phyloP scores from a whole-genome alignment of 2,329 filamentous ascomycete genomes.

The Alternaria atra region DNA sequence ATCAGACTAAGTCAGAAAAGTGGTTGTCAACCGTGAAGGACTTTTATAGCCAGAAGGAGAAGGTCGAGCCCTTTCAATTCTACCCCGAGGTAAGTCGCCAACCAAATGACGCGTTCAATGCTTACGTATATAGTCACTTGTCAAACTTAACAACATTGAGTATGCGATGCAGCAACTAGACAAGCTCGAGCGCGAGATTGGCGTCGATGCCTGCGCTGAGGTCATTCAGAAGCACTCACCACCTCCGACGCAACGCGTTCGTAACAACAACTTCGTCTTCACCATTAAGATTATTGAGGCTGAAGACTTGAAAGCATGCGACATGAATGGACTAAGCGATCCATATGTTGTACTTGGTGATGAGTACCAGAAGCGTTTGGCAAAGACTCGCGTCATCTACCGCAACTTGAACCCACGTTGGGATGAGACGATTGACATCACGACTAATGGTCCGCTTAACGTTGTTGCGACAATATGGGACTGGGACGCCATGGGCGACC shows the following conservation, averaged over 20 bases:
- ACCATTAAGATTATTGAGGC: constrained; percentile 99
- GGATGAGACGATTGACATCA: constrained; percentile 97
- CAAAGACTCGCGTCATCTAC: constrained; percentile 93
- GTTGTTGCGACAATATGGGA: constrained; percentile 98
- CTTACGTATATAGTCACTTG: constrained; percentile 73
- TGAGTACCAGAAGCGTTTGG: constrained; percentile 95
- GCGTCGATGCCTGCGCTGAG: constrained; percentile 88
- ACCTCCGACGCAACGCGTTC: constrained; percentile 71
- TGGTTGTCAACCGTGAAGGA: constrained; percentile 94
- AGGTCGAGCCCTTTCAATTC: constrained; percentile 96
- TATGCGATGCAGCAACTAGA: constrained; percentile 93
- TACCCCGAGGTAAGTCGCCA: constrained; percentile 77
- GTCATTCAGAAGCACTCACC: constrained; percentile 79
- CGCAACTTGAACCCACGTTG: constrained; percentile 91
- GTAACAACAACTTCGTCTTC: constrained; percentile 91
- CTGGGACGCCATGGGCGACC: constrained; percentile 95
- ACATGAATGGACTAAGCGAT: constrained; percentile 92
- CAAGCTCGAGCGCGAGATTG: constrained; percentile 86
- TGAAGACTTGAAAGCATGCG: constrained; percentile 97
- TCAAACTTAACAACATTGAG: constrained; percentile 98
- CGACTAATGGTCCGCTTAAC: constrained; percentile 88
- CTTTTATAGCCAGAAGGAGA: constrained; percentile 89
- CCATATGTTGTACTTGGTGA: constrained; percentile 97
- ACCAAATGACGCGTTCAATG: neutral
- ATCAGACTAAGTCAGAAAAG: constrained; percentile 86